Evolutionary conservation across 2,329 filamentous ascomycete species (phyloP).

Genomic region (Tolypocladium tundrense): DNA sequence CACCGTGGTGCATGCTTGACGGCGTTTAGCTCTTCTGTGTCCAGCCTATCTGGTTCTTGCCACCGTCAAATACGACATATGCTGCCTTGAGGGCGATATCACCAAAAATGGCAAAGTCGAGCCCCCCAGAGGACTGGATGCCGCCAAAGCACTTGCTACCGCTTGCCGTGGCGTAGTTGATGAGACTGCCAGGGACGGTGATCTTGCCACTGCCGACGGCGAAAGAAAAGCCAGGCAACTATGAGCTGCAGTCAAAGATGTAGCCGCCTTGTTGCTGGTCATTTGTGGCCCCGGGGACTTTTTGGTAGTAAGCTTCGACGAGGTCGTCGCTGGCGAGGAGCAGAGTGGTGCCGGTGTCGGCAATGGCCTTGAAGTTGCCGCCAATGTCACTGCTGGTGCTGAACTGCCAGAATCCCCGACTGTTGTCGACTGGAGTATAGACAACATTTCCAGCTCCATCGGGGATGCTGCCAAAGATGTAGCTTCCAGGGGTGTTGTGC

Average conservation of each 20-base stretch:
- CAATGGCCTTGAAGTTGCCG: slow-evolving; percentile 30
- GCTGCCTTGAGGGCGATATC: slow-evolving; percentile 52
- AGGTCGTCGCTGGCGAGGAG: slow-evolving; percentile 46
- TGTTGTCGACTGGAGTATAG: slow-evolving; percentile 45
- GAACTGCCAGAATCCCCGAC: slow-evolving; percentile 56
- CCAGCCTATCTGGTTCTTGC: slow-evolving; percentile 10
- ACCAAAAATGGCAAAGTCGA: slow-evolving; percentile 47
- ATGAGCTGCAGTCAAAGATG: slow-evolving; percentile 34
- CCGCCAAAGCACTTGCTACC: slow-evolving; percentile 55
- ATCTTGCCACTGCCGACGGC: slow-evolving; percentile 49
- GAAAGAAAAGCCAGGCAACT: slow-evolving; percentile 40
- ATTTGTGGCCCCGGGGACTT: slow-evolving; percentile 31
- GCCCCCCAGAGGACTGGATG: slow-evolving; percentile 43
- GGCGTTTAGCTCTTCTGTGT: background rate
- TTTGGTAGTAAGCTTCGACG: slow-evolving; percentile 36
- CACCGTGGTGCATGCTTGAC: no score
- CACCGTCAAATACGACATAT: slow-evolving; percentile 45
- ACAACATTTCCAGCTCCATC: slow-evolving; percentile 47
- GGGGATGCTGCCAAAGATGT: slow-evolving; percentile 49
- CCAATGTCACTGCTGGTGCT: slow-evolving; percentile 12
- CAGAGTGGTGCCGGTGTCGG: slow-evolving; percentile 54
- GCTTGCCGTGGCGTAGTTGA: slow-evolving; percentile 41
- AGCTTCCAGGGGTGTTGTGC: slow-evolving; percentile 46
- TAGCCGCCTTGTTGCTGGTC: slow-evolving; percentile 30
- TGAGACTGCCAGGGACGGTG: slow-evolving; percentile 41